Conservation (phyloP, 129 eudicot species). For the Deinandra increscens region DNA sequence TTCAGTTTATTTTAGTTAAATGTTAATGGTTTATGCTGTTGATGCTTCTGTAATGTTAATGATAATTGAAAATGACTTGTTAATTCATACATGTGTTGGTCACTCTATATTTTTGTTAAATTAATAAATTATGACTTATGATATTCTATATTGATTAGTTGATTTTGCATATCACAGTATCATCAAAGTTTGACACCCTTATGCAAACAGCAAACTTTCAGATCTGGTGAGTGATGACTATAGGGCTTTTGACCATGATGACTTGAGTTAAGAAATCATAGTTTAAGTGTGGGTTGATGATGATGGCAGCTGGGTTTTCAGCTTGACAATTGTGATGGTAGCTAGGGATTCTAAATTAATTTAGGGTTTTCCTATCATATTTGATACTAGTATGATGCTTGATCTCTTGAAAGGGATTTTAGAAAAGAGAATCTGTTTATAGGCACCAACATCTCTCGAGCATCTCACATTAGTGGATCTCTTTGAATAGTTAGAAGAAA, state of each 20-base stretch:
- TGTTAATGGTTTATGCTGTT: neutral
- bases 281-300: neutral
- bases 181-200: neutral
- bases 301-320: conserved; percentile 3
- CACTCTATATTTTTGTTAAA: no score
- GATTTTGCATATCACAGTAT: neutral
- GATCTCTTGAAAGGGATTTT: neutral
- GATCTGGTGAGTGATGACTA: neutral
- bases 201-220: neutral
- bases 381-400: neutral
- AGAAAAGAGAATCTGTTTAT: conserved; percentile 8
- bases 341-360: conserved; percentile 13
- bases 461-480: neutral
- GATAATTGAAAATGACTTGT: no score
- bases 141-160: neutral
- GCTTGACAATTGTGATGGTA: neutral
- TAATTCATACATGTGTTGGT: no score
- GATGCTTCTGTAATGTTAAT: no score
- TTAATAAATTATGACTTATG: neutral
- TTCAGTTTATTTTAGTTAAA: neutral
- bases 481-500: neutral
- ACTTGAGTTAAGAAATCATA: neutral
- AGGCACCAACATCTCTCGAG: neutral
- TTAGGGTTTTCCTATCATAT: conserved; percentile 1
- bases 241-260: conserved; percentile 13